phyloP scores from a whole-genome alignment of 345 rosid genomes.

The Citrus sp. region DNA sequence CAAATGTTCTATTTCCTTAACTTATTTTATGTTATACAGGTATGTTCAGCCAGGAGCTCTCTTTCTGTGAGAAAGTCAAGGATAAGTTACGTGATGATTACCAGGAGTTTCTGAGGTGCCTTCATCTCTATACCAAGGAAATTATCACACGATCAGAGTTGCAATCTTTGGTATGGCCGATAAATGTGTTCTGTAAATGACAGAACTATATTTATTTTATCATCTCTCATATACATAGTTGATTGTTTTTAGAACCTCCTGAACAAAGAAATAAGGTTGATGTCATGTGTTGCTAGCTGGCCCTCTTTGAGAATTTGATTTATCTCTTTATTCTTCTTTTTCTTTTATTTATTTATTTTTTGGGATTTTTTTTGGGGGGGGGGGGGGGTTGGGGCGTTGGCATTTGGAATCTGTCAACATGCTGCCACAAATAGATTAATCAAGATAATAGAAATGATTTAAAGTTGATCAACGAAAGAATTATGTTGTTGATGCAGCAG shows the following conservation, averaged over 20 bases:
- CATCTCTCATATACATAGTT: background rate
- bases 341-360: background rate
- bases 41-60: constrained; percentile 61
- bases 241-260: background rate
- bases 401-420: background rate
- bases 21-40: constrained; percentile 40
- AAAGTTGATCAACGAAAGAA: background rate
- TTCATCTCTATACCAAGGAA: constrained; percentile 78
- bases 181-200: background rate
- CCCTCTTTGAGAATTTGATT: background rate
- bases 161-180: constrained; percentile 73
- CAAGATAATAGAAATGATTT: background rate
- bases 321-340: background rate
- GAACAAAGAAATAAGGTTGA: background rate
- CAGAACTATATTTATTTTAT: background rate
- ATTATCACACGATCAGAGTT: constrained; percentile 73
- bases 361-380: too few species aligned
- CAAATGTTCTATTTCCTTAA: background rate
- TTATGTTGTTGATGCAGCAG: background rate
- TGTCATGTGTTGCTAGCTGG: background rate
- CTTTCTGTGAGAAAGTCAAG: constrained; percentile 82
- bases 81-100: constrained; percentile 64
- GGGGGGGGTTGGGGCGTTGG: background rate
- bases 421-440: background rate
- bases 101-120: constrained; percentile 85